These are phyloP conservation scores for Botryosphaeria dothidea DNA, from an alignment of 2,329 filamentous ascomycete genomes.

Conservation along the genomic window DNA sequence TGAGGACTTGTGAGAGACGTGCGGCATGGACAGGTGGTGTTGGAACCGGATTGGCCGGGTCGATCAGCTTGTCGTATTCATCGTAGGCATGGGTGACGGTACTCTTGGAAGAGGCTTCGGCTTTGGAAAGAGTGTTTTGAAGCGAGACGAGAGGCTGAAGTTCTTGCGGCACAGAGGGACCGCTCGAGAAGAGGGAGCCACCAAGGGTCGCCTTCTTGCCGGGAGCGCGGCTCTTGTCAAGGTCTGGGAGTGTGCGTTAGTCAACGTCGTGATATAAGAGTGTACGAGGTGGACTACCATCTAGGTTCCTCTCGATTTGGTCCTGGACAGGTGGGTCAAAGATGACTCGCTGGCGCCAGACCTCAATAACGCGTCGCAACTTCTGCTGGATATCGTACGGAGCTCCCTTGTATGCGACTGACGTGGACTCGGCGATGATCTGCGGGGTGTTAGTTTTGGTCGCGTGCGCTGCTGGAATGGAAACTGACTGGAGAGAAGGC, in stretches of 20 bases:
- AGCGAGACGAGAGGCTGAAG: constrained; percentile 72
- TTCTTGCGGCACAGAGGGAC: constrained; percentile 68
- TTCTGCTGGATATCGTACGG: constrained; percentile 85
- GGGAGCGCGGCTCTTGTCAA: constrained; percentile 54
- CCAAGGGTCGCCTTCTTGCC: constrained; percentile 60
- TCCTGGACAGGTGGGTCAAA: constrained; percentile 80
- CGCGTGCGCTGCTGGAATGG: not conserved
- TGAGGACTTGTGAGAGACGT: constrained; percentile 84
- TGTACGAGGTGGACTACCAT: constrained; percentile 57
- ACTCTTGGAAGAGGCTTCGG: constrained; percentile 66
- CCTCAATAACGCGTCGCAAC: constrained; percentile 84
- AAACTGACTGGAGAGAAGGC: constrained; percentile 75
- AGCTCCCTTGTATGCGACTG: constrained; percentile 87
- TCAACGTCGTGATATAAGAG: not conserved
- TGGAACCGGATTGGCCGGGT: constrained; percentile 67
- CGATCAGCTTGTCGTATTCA: constrained; percentile 83
- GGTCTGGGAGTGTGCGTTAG: constrained; percentile 40
- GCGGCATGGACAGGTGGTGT: constrained; percentile 90
- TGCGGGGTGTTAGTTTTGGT: constrained; percentile 25
- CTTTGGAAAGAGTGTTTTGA: constrained; percentile 73
- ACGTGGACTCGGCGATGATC: constrained; percentile 86
- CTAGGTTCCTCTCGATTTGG: constrained; percentile 75
- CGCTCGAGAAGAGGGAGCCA: constrained; percentile 69
- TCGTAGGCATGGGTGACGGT: constrained; percentile 70
- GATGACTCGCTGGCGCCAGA: constrained; percentile 85